Evolutionary conservation across 2,329 filamentous ascomycete species (phyloP), one percentile per base, ranked within the genome.

Genomic region (Curvularia hawaiiensis): DNA sequence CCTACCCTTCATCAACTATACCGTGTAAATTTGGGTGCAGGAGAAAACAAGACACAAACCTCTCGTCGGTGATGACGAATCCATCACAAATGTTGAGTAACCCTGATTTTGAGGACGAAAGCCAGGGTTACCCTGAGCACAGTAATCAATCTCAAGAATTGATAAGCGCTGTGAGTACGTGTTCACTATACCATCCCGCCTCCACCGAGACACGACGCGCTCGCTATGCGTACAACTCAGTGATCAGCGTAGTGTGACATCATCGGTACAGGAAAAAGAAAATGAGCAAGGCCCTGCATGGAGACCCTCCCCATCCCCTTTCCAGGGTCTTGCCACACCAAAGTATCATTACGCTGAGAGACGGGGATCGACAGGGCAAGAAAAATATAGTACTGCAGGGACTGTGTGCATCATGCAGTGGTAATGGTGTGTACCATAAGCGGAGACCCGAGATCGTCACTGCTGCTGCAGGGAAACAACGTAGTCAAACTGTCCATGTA

Each of bases 401-500:
- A 41, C 39, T 41, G 10, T 6, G 39, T 41, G 39, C 20, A 38
- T 38, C 16, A 18, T 38, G 14, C 2, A 8, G 35, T 38, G 35
- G 35, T 18, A 38, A 38, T 18, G 35, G 24, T 14, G 4, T 7
- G 31, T 38, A 49, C 6, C 49, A 45, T 14, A 18, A 6, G 41
- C 44, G 50, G 52, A 40, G 43, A 48, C 24, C 40, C 50, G 40
- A 52, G 50, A 52, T 52, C 39, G 16, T 44, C 49, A 43, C 38
- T 31, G 24, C 38, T 28, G 28, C 20, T 44, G 39, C 30, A 52
- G 40, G 40, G 49, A 38, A 39, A n/a, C 18, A 43, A 24, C 26
- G 20, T 16, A 12, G 10, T 26, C 22, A 26, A 26, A 43, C 40
- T 43, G 40, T 26, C 20, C 12, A 43, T 18, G 20, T 24, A 43